Base-by-base conservation (phyloP, 2,329 filamentous ascomycete species). In the Lasiodiplodia sp. region DNA sequence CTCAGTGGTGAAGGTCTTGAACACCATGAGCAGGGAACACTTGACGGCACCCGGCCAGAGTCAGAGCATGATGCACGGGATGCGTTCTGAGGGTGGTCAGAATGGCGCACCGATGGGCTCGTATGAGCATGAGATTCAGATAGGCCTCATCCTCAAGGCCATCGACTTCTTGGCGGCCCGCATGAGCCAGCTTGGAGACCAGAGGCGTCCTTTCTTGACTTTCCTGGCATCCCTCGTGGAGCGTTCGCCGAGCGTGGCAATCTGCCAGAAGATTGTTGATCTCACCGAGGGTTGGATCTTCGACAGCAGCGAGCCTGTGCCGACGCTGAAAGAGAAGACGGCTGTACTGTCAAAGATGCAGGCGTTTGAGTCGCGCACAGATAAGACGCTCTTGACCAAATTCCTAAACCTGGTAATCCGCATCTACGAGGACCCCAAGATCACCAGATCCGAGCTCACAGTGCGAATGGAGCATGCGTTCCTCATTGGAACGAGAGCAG, bases 301-400 rank as follows among this genome's bases (percentile, higher is more conserved):
- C 84, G 89, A 93, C 72, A 96, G 93, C 0, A 94, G 93, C 69
- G 96, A 97, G 71, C 96, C 94, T 2, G 97, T 96, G 87, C 96
- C 96, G 0, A 99, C 96, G 0, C 86, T 99, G 1, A 99, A 99
- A 79, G 96, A 99, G 81, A 99, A 99, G 84, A 98, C 95, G 0
- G 96, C 96, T 1, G 96, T 99, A 1, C 83, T 99, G n/a, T 94
- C 97, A 75, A 99, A 99, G 82, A 99, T 99, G 96, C 84, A 98
- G 18, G 90, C 94, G 0, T 99, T 99, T 73, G 96, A 99, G 80
- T 89, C 92, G 68, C 88, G 96, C 49, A 83, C 87, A 34, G 95
- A 98, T 76, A 88, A 90, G 38, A 93, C 91, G 0, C 90, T 99
- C 82, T 85, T 99, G 68, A 94, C 91, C 73, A 95, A 95, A 77